A percentile compares a stretch with the other conserved stretches of the same genome.
Evolutionary conservation across 768 basidiomycete species (phyloP).

Genomic region (Suillus sp.): DNA sequence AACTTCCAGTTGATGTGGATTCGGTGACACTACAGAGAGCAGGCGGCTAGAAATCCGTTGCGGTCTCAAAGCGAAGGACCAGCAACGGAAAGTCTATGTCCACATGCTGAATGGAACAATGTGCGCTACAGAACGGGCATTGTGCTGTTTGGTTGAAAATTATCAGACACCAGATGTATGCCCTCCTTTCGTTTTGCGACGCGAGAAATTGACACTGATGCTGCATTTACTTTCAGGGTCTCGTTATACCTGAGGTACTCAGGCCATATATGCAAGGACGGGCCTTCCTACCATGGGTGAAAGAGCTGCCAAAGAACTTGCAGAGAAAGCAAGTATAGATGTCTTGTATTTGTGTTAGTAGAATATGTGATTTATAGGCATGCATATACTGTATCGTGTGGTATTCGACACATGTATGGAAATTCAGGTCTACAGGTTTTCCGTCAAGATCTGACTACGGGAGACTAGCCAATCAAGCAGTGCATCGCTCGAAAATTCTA

Average conservation of each 20-base stretch:
- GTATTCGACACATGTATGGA: background rate
- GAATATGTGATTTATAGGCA: background rate
- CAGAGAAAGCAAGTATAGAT: conserved; percentile 67
- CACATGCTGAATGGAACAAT: conserved; percentile 99
- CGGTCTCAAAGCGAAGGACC: conserved; percentile 88
- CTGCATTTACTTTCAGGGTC: conserved; percentile 57
- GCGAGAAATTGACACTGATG: conserved; percentile 8
- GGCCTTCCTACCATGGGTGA: conserved; percentile 83
- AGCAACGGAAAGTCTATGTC: conserved; percentile 90
- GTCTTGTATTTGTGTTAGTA: conserved; percentile 3
- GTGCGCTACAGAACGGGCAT: conserved; percentile 93
- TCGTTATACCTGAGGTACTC: conserved; percentile 86
- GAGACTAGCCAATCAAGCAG: too few species aligned
- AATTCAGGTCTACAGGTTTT: background rate
- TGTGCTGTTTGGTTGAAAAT: conserved; percentile 98
- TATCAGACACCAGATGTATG: conserved; percentile 93
- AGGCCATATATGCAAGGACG: conserved; percentile 96
- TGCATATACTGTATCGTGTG: background rate
- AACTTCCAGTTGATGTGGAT: background rate
- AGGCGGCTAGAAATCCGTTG: conserved; percentile 92
- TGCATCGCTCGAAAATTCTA: background rate
- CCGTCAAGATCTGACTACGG: background rate
- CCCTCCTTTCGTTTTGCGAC: conserved; percentile 17
- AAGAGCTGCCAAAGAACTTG: conserved; percentile 74
- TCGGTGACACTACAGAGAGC: conserved; percentile 59